Conservation (phyloP, 2,329 filamentous ascomycete genomes). For the Fusarium luffae region DNA sequence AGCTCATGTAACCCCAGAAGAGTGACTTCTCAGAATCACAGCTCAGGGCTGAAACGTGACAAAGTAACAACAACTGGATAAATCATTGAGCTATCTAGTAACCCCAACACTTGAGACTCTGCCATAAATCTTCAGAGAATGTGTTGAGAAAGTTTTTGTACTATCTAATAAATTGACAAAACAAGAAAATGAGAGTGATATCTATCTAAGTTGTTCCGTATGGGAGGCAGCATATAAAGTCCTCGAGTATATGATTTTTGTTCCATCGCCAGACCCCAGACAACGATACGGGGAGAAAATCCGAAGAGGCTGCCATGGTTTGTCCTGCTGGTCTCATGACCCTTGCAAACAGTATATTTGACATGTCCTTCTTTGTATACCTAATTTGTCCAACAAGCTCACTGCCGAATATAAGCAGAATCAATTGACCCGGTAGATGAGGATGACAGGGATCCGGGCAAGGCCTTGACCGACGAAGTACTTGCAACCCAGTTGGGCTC, state of each 20-base stretch:
- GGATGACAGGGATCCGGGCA: slow-evolving; percentile 25
- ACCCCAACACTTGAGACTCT: not conserved
- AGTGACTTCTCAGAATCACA: slow-evolving; percentile 1
- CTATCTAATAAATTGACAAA: slow-evolving; percentile 24
- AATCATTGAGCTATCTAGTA: slow-evolving; percentile 18
- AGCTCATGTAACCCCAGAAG: slow-evolving; percentile 11
- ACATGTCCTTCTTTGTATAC: slow-evolving; percentile 4
- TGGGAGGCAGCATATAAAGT: not conserved
- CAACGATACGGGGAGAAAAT: not conserved
- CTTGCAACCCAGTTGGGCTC: slow-evolving; percentile 25
- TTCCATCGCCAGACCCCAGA: not conserved
- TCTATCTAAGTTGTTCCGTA: slow-evolving; percentile 36
- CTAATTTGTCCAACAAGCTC: not conserved
- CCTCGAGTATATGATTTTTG: not conserved
- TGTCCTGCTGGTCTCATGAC: not conserved
- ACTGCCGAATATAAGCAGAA: slow-evolving; percentile 11
- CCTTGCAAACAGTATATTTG: not conserved
- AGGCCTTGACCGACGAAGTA: slow-evolving; percentile 17
- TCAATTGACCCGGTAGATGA: slow-evolving; percentile 24
- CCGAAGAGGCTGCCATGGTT: not conserved
- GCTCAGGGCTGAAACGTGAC: not conserved
- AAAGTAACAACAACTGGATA: not conserved
- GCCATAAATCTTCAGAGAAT: not conserved
- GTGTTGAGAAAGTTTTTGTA: not conserved
- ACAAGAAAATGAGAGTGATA: slow-evolving; percentile 27